These are phyloP conservation scores for Xerocomus cyaneibrunnescens DNA, from an alignment of 1,284 basidiomycete genomes.

Conservation along the genomic window DNA sequence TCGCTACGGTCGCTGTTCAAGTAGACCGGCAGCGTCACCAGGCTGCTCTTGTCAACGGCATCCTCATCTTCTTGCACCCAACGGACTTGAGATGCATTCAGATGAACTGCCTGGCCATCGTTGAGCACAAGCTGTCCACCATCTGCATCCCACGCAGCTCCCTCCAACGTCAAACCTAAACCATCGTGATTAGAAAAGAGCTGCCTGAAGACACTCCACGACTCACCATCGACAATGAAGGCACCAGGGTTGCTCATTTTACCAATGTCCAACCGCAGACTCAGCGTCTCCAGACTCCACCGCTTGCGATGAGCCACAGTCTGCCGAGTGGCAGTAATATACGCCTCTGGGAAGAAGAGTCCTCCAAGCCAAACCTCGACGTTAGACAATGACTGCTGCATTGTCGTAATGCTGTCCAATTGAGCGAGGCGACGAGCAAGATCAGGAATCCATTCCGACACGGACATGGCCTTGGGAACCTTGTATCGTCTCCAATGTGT, in stretches of 20 bases:
- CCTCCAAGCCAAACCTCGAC: slow-evolving; percentile 89
- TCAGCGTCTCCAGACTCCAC: slow-evolving; percentile 90
- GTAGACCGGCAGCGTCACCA: slow-evolving; percentile 87
- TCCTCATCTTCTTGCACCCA: slow-evolving; percentile 75
- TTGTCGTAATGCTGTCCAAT: slow-evolving; percentile 70
- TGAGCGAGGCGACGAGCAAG: slow-evolving; percentile 77
- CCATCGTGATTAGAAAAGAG: slow-evolving; percentile 10
- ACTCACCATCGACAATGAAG: slow-evolving; percentile 84
- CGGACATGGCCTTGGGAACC: slow-evolving; percentile 76
- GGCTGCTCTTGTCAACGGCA: slow-evolving; percentile 31
- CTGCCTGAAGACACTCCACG: neutral
- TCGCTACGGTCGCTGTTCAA: slow-evolving; percentile 89
- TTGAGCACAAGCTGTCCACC: slow-evolving; percentile 71
- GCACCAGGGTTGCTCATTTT: slow-evolving; percentile 69
- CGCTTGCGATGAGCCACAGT: slow-evolving; percentile 87
- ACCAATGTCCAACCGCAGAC: slow-evolving; percentile 78
- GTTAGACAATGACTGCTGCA: slow-evolving; percentile 62
- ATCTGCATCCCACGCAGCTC: slow-evolving; percentile 66
- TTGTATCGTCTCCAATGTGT: slow-evolving; percentile 88
- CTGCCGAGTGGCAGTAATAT: slow-evolving; percentile 92
- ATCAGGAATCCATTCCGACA: slow-evolving; percentile 85
- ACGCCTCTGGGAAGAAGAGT: slow-evolving; percentile 94
- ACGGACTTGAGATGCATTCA: slow-evolving; percentile 77
- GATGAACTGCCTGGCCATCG: slow-evolving; percentile 73
- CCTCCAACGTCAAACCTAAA: slow-evolving; percentile 82